Evolutionary conservation across 805 yeast genomes (phyloP).

Genomic region (Saturnispora diversa): DNA sequence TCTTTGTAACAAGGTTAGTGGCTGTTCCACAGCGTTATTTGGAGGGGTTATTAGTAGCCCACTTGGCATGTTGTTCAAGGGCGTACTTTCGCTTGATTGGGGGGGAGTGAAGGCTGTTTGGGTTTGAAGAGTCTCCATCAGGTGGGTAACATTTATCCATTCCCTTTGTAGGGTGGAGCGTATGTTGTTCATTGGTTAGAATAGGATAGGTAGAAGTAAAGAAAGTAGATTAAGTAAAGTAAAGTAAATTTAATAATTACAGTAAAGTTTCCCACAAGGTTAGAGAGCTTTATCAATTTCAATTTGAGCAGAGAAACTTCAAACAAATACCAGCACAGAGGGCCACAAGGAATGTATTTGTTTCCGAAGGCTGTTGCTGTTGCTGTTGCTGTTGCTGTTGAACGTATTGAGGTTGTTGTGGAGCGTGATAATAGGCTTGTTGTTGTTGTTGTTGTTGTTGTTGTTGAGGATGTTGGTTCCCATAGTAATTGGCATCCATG

Average conservation of each 20-base stretch:
- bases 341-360: slow-evolving; percentile 1
- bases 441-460: slow-evolving; percentile 21
- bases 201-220: background rate
- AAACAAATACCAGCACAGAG: slow-evolving; percentile 6
- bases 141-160: background rate
- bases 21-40: background rate
- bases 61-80: slow-evolving; percentile 10
- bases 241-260: no score
- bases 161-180: slow-evolving; percentile 1
- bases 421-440: slow-evolving; percentile 26
- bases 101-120: background rate
- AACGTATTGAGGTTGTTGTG: slow-evolving; percentile 28
- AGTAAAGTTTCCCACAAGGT: no score
- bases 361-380: slow-evolving; percentile 15
- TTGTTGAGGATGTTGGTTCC: slow-evolving; percentile 13
- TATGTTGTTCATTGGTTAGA: slow-evolving; percentile 1
- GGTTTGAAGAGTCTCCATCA: background rate
- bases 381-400: slow-evolving; percentile 23
- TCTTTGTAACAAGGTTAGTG: background rate
- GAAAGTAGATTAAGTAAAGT: no score
- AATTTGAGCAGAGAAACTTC: slow-evolving; percentile 2
- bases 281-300: no score
- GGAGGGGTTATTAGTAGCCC: slow-evolving; percentile 5
- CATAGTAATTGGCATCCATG: slow-evolving; percentile 24
- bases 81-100: background rate